phyloP scores from a whole-genome alignment of 352 stramenopile species.

The Plasmopara viticola region DNA sequence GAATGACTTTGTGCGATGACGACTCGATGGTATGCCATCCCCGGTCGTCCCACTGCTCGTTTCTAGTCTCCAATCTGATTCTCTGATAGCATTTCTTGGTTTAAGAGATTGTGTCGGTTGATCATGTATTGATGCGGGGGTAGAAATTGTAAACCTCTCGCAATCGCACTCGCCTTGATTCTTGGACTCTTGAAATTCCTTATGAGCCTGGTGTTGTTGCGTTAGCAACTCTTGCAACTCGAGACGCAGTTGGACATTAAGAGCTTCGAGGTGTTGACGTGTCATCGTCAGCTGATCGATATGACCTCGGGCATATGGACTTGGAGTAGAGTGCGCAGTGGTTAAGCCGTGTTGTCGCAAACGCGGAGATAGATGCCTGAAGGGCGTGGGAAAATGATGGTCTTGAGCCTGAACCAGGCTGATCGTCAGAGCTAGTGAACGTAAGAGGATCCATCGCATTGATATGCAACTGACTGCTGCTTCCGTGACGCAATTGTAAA shows the following conservation, averaged over 20 bases:
- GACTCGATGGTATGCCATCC: not conserved
- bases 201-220: constrained; percentile 1
- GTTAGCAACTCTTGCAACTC: constrained; percentile 15
- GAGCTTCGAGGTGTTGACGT: too few species aligned
- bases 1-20: constrained; percentile 9
- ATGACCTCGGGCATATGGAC: not conserved
- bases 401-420: constrained; percentile 10
- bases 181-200: constrained; percentile 8
- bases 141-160: constrained; percentile 3
- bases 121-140: constrained; percentile 2
- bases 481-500: constrained; percentile 26
- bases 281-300: too few species aligned
- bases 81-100: not conserved
- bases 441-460: constrained; percentile 12
- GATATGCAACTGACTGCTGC: constrained; percentile 8
- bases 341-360: not conserved
- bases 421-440: constrained; percentile 15
- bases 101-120: constrained; percentile 3
- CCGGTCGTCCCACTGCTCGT: constrained; percentile 1
- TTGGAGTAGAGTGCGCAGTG: not conserved
- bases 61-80: constrained; percentile 17
- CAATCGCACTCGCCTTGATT: constrained; percentile 16
- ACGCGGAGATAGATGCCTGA: constrained; percentile 2
- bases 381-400: constrained; percentile 2
- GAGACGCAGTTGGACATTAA: constrained; percentile 8